Conservation (phyloP, 1,139 yeast genomes). For the Suhomyces yuchorum region DNA sequence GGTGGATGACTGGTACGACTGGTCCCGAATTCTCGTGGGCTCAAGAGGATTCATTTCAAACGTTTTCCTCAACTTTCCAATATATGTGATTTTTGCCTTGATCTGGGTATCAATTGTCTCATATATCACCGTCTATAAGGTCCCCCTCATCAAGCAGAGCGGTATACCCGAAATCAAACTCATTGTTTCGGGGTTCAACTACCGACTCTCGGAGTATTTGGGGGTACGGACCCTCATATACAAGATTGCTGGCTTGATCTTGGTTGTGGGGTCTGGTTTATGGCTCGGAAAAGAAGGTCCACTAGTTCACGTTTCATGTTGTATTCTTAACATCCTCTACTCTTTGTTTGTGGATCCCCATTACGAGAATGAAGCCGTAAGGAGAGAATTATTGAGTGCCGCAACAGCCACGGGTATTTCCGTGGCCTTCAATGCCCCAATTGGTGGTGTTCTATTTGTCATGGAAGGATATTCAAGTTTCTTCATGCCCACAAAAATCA, state of each 20-base stretch:
- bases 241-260: slow-evolving; percentile 56
- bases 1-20: slow-evolving; percentile 43
- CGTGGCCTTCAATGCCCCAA: slow-evolving; percentile 91
- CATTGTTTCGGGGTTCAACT: slow-evolving; percentile 61
- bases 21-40: slow-evolving; percentile 38
- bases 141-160: slow-evolving; percentile 55
- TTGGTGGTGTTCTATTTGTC: slow-evolving; percentile 90
- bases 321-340: slow-evolving; percentile 46
- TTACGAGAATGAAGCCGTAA: slow-evolving; percentile 52
- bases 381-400: slow-evolving; percentile 71
- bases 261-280: slow-evolving; percentile 78
- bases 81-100: slow-evolving; percentile 36
- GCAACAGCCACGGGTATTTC: slow-evolving; percentile 94
- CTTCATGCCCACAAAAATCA: slow-evolving; percentile 60
- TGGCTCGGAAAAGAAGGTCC: slow-evolving; percentile 97
- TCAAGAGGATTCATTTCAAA: slow-evolving; percentile 22
- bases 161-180: slow-evolving; percentile 74
- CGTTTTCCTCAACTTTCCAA: slow-evolving; percentile 39
- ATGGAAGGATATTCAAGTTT: slow-evolving; percentile 71
- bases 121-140: slow-evolving; percentile 32
- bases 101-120: slow-evolving; percentile 32
- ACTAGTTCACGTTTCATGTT: slow-evolving; percentile 81
- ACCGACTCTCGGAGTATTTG: slow-evolving; percentile 45
- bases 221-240: slow-evolving; percentile 48
- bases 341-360: slow-evolving; percentile 39